Percentiles rank a stretch among this genome's conserved stretches.
Conservation (phyloP, 2,329 filamentous ascomycete genomes). For the Penicillium capsulatum region DNA sequence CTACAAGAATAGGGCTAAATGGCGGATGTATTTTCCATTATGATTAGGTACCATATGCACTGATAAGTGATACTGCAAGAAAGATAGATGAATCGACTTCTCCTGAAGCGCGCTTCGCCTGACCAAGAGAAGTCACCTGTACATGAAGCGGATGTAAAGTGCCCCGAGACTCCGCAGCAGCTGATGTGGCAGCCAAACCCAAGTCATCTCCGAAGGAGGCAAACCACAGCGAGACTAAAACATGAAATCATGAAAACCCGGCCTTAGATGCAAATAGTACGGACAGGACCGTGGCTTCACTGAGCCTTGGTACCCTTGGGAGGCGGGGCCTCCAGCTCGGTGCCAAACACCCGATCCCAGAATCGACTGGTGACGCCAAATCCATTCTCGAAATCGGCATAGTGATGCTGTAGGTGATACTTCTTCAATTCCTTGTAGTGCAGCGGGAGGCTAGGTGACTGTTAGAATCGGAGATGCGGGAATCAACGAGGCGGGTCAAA, state of each 20-base stretch:
- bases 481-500: no score
- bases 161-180: constrained; percentile 14
- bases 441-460: constrained; percentile 60
- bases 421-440: constrained; percentile 95
- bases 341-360: constrained; percentile 92
- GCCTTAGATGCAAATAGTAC: constrained; percentile 1
- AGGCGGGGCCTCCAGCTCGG: constrained; percentile 59
- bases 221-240: constrained; percentile 6
- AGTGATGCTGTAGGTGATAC: constrained; percentile 95
- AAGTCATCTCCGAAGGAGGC: constrained; percentile 4
- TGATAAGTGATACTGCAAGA: constrained; percentile 19
- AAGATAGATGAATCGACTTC: constrained; percentile 8
- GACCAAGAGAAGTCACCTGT: constrained; percentile 11
- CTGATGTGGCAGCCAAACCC: constrained; percentile 10
- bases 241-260: constrained; percentile 18
- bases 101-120: not conserved
- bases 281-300: constrained; percentile 18
- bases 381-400: constrained; percentile 94
- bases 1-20: not conserved
- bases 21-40: constrained; percentile 16
- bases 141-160: constrained; percentile 12
- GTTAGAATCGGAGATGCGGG: no score
- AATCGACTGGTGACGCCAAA: constrained; percentile 96
- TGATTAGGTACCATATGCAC: constrained; percentile 22
- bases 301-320: constrained; percentile 37